Conservation (phyloP, 805 yeast genomes). For the Lipomyces oligophaga region DNA sequence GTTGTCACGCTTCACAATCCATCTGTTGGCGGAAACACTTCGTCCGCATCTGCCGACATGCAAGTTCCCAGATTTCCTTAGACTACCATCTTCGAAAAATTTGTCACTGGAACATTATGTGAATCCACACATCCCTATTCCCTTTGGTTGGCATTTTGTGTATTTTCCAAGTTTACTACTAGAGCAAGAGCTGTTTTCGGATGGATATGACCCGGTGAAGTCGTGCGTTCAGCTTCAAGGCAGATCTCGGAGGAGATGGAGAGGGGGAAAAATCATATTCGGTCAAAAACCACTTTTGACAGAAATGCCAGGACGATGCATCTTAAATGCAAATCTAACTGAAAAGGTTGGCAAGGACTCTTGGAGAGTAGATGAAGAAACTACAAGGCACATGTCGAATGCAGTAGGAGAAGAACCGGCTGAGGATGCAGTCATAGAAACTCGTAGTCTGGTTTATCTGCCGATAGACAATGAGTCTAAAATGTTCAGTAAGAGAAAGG, state of each 20-base stretch:
- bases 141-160: constrained; percentile 25
- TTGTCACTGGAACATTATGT: too few relatives aligned
- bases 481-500: too few relatives aligned
- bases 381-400: constrained; percentile 5
- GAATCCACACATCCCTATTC: constrained; percentile 3
- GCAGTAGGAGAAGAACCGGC: neutral
- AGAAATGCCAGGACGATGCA: constrained; percentile 7
- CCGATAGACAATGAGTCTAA: neutral
- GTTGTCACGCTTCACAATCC: constrained; percentile 10
- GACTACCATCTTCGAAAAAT: neutral
- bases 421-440: constrained; percentile 12
- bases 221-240: neutral
- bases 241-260: constrained; percentile 18
- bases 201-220: constrained; percentile 19
- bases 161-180: constrained; percentile 11
- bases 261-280: constrained; percentile 20
- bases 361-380: constrained; percentile 7
- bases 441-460: constrained; percentile 11
- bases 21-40: constrained; percentile 15
- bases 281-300: neutral
- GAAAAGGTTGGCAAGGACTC: neutral
- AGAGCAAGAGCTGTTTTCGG: constrained; percentile 13
- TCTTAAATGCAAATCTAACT: constrained; percentile 1
- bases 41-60: constrained; percentile 22
- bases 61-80: constrained; percentile 15